Percentiles rank a stretch among this genome's conserved stretches.
Conservation (phyloP, 228 moss, liverwort and hornwort genomes). For the Sphagnum fallax region DNA sequence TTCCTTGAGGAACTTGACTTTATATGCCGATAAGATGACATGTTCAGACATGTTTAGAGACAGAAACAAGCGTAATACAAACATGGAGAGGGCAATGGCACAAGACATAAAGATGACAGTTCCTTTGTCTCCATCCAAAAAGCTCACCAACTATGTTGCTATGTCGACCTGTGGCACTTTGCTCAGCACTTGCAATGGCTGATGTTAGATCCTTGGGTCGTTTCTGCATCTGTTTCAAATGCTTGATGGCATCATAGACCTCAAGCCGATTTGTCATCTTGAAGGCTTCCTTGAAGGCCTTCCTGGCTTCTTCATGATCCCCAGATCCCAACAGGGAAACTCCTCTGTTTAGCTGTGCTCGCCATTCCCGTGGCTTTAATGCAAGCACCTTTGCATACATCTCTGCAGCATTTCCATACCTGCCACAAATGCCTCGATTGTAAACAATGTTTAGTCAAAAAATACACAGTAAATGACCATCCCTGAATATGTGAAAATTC, state of each 20-base stretch:
- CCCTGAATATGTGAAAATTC: too few species aligned
- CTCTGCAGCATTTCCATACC: conserved; percentile 79
- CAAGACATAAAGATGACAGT: too few species aligned
- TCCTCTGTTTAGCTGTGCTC: conserved; percentile 87
- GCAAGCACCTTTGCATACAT: conserved; percentile 83
- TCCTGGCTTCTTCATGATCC: conserved; percentile 77
- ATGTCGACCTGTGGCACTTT: conserved; percentile 47
- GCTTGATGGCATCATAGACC: conserved; percentile 86
- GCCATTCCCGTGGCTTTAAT: conserved; percentile 86
- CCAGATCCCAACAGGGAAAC: conserved; percentile 83
- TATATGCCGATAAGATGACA: too few species aligned
- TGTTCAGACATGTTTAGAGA: too few species aligned
- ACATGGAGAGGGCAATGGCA: too few species aligned
- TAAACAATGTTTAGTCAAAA: too few species aligned
- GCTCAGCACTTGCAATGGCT: conserved; percentile 60
- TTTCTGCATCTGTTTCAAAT: conserved; percentile 84
- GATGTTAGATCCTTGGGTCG: conserved; percentile 57
- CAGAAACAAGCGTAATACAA: too few species aligned
- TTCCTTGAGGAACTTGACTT: too few species aligned
- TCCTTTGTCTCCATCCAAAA: too few species aligned
- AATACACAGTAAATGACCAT: too few species aligned
- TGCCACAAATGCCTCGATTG: conserved; percentile 7
- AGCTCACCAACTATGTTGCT: conserved; percentile 36
- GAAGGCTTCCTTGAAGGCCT: conserved; percentile 91
- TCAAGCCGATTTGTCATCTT: conserved; percentile 91